These are phyloP conservation scores for Lasiodiplodia hormozganensis DNA, from an alignment of 2,329 filamentous ascomycete species.

Conservation along the genomic window DNA sequence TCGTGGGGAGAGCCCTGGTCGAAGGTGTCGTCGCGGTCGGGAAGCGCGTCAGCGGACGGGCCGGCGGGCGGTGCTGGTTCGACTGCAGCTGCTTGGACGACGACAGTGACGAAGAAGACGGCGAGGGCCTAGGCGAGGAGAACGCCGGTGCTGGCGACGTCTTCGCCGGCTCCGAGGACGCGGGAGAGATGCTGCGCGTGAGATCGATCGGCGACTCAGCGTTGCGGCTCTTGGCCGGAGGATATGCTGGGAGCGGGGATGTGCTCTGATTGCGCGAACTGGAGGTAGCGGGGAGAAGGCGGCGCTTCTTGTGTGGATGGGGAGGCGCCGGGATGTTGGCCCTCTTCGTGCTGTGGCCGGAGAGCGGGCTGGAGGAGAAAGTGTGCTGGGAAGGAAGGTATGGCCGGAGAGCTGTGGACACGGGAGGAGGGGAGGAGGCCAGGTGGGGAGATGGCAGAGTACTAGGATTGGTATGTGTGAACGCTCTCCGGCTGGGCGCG, in stretches of 20 bases:
- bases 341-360: background rate
- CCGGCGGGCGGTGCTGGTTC: too few relatives aligned
- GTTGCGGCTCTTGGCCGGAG: background rate
- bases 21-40: too few relatives aligned
- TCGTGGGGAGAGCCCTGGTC: too few relatives aligned
- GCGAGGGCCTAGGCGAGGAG: background rate
- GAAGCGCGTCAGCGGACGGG: too few relatives aligned
- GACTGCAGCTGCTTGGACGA: too few relatives aligned
- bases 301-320: background rate
- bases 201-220: slow-evolving; percentile 1
- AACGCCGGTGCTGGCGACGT: background rate
- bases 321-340: background rate
- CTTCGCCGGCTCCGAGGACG: background rate
- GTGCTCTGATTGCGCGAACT: background rate
- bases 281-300: background rate
- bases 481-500: background rate
- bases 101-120: background rate
- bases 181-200: background rate
- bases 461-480: background rate
- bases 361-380: background rate
- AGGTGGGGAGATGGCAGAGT: background rate
- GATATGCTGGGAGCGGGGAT: background rate
- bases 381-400: background rate
- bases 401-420: background rate
- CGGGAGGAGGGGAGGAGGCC: background rate